Percentiles rank a stretch among this genome's conserved stretches.
phyloP scores from a whole-genome alignment of 352 stramenopile genomes.

The Pythium sp. region DNA sequence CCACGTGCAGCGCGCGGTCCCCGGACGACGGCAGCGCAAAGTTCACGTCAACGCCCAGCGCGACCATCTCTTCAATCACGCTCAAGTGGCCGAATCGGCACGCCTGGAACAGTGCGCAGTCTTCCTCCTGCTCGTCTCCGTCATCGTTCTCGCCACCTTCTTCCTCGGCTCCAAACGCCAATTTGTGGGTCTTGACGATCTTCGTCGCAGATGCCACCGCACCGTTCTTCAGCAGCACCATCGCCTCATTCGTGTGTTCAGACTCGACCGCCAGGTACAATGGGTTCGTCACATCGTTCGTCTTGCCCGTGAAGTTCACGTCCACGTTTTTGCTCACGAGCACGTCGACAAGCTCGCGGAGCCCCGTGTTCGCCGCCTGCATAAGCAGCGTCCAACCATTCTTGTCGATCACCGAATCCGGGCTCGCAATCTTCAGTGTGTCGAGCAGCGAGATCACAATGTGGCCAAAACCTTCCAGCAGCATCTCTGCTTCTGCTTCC shows the following conservation, averaged over 20 bases:
- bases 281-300: slow-evolving; percentile 50
- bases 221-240: slow-evolving; percentile 70
- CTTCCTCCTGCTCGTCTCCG: slow-evolving; percentile 43
- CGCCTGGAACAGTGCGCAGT: slow-evolving; percentile 77
- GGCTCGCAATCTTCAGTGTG: slow-evolving; percentile 29
- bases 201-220: slow-evolving; percentile 64
- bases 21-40: slow-evolving; percentile 57
- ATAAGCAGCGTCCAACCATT: slow-evolving; percentile 85
- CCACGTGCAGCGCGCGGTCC: slow-evolving; percentile 74
- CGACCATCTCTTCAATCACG: slow-evolving; percentile 79
- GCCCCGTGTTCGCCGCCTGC: slow-evolving; percentile 76
- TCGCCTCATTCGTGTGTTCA: slow-evolving; percentile 65
- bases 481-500: slow-evolving; percentile 59
- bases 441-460: slow-evolving; percentile 56
- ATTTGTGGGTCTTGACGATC: slow-evolving; percentile 46
- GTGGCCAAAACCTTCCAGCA: slow-evolving; percentile 64
- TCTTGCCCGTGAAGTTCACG: slow-evolving; percentile 53
- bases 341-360: slow-evolving; percentile 53
- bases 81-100: slow-evolving; percentile 65
- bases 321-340: slow-evolving; percentile 50
- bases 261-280: slow-evolving; percentile 76
- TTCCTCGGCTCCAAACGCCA: slow-evolving; percentile 25
- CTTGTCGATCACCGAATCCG: slow-evolving; percentile 57
- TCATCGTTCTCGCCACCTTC: slow-evolving; percentile 22
- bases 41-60: slow-evolving; percentile 64